phyloP scores from a whole-genome alignment of 2,329 filamentous ascomycete genomes.

The Penicillium sumatraense region DNA sequence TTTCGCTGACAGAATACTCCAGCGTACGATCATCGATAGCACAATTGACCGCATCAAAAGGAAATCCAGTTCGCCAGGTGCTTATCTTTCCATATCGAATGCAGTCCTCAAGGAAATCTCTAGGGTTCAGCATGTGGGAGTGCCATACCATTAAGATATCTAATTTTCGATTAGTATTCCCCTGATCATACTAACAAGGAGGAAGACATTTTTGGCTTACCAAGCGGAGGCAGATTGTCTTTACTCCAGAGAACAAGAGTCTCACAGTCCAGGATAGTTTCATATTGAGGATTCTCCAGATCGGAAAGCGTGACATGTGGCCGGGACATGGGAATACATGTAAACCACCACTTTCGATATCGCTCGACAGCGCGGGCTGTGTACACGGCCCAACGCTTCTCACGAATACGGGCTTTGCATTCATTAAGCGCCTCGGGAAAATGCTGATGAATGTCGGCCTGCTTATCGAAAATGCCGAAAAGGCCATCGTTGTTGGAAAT shows the following conservation, averaged over 20 bases:
- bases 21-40: slow-evolving; percentile 23
- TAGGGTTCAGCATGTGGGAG: slow-evolving; percentile 28
- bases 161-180: slow-evolving; percentile 11
- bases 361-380: slow-evolving; percentile 68
- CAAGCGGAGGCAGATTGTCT: slow-evolving; percentile 25
- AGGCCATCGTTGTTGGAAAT: slow-evolving; percentile 69
- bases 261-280: slow-evolving; percentile 12
- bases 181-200: not conserved
- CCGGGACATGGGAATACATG: slow-evolving; percentile 21
- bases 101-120: slow-evolving; percentile 27
- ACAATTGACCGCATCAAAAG: slow-evolving; percentile 21
- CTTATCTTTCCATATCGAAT: slow-evolving; percentile 29
- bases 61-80: slow-evolving; percentile 27
- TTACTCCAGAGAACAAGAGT: slow-evolving; percentile 17
- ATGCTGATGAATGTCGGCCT: slow-evolving; percentile 34
- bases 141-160: slow-evolving; percentile 32
- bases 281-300: slow-evolving; percentile 13
- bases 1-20: slow-evolving; percentile 19
- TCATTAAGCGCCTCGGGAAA: slow-evolving; percentile 43
- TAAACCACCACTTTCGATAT: slow-evolving; percentile 64
- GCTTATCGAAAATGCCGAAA: slow-evolving; percentile 64
- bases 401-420: slow-evolving; percentile 59
- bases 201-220: slow-evolving; percentile 11
- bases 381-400: slow-evolving; percentile 75
- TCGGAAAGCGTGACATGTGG: slow-evolving; percentile 13